Percentiles rank a stretch among this genome's conserved stretches.
phyloP scores from a whole-genome alignment of 2,329 filamentous ascomycete genomes.

The Aspergillus melleus region DNA sequence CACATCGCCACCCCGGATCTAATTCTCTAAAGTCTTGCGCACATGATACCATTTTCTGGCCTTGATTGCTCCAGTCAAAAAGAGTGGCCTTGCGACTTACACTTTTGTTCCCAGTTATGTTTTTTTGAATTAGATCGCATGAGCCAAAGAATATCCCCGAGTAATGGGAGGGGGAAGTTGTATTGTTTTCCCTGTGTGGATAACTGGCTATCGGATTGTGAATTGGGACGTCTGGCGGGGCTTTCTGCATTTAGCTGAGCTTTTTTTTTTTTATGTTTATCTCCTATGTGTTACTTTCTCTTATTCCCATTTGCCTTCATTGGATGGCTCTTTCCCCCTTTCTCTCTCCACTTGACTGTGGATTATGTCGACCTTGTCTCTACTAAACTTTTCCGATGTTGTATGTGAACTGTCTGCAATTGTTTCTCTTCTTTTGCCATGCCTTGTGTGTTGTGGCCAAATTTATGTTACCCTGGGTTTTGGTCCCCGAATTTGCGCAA shows the following conservation, averaged over 20 bases:
- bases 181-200: constrained; percentile 14
- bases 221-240: constrained; percentile 22
- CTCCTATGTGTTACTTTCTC: constrained; percentile 5
- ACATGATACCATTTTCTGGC: constrained; percentile 40
- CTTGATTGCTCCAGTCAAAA: constrained; percentile 30
- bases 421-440: constrained; percentile 15
- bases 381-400: constrained; percentile 14
- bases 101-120: constrained; percentile 22
- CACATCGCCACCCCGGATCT: constrained; percentile 33
- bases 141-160: constrained; percentile 20
- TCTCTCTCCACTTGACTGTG: constrained; percentile 10
- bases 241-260: constrained; percentile 23
- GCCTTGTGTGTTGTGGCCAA: constrained; percentile 16
- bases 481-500: constrained; percentile 24
- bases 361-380: constrained; percentile 17
- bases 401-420: constrained; percentile 24
- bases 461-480: constrained; percentile 24
- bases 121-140: constrained; percentile 27
- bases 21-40: constrained; percentile 31
- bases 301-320: not conserved
- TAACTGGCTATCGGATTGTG: constrained; percentile 19
- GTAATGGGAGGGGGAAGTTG: constrained; percentile 11
- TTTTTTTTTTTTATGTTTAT: constrained; percentile 5
- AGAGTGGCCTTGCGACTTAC: constrained; percentile 32
- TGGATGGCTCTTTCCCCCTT: not conserved